Base-by-base conservation (phyloP, 805 yeast genomes). In the Zygosaccharomyces bailii region DNA sequence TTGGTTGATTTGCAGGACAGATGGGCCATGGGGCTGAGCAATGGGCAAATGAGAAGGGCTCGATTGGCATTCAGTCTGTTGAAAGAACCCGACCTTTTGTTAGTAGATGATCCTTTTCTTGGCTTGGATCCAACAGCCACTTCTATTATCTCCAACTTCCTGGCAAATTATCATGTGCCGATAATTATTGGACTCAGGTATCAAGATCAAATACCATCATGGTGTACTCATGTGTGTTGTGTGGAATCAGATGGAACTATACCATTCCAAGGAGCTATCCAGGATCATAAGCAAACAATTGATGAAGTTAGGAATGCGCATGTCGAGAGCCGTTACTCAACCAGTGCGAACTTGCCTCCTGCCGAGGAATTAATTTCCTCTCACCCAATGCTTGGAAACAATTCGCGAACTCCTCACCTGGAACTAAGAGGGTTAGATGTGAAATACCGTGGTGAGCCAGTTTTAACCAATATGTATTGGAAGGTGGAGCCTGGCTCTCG, bases 41-140 rank as follows among this genome's bases (percentile, higher is more conserved):
- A 93, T 63, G 99, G 99, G 0, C 99, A 93, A 64, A 80, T 86
- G 61, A 74, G 99, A 54, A 72, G 99, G 40, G 96, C 97, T 0
- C 73, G 96, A 49, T 67, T 93, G 20, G 98, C 96, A 0, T 75
- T 77, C 48, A 80, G 89, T 0, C 55, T 93, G 34, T 72, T 87
- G 44, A 69, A 71, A 35, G 68, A 75, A 25, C 96, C 97, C 0
- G 69, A 71, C 34, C 52, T 89, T 23, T 66, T 89, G 42, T 60
- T 91, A 4, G 73, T 91, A 14, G 98, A 93, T 62, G 98, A 93
- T 56, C 96, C 96, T 7, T 91, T 89, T 55, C 63, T 93, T 32
- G 99, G 98, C 0, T 70, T 91, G 13, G 99, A 91, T 57, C 93
- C 96, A 0, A 59, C 63, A 1, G 90, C 95, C 9, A 70, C 86